Conservation (phyloP, 2,329 filamentous ascomycete genomes). For the Arthrobotrys sphaeroides region DNA sequence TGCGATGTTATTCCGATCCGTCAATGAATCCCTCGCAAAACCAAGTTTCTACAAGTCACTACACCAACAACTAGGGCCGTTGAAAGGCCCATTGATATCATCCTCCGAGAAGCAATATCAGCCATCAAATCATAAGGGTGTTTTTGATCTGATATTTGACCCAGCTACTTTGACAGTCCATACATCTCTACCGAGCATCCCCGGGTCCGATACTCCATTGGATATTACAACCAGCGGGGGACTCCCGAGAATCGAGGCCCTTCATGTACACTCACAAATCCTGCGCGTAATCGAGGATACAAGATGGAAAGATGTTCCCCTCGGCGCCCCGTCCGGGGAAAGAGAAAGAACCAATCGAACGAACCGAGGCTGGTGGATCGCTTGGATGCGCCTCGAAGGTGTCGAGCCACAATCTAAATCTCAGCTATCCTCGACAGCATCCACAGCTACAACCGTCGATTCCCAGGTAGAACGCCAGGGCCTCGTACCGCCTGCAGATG, state of each 20-base stretch:
- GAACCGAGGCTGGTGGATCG: conserved; percentile 74
- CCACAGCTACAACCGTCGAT: neutral
- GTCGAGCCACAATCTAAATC: conserved; percentile 30
- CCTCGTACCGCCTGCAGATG: conserved; percentile 35
- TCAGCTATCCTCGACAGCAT: neutral
- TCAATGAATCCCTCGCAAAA: conserved; percentile 69
- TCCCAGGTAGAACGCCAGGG: conserved; percentile 23
- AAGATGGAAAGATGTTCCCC: conserved; percentile 43
- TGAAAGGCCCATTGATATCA: conserved; percentile 68
- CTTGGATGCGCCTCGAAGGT: conserved; percentile 67
- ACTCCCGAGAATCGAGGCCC: conserved; percentile 67
- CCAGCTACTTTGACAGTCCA: conserved; percentile 68
- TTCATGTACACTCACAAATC: conserved; percentile 73
- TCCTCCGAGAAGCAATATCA: conserved; percentile 66
- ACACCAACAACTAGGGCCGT: conserved; percentile 70
- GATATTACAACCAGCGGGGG: conserved; percentile 47
- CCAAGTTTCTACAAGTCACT: conserved; percentile 69
- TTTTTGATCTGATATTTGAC: conserved; percentile 73
- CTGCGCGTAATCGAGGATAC: conserved; percentile 67
- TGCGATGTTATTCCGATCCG: conserved; percentile 74
- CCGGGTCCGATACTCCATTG: conserved; percentile 61
- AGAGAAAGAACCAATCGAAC: conserved; percentile 73
- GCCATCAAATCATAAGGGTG: conserved; percentile 60
- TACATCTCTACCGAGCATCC: conserved; percentile 74
- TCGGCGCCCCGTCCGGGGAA: conserved; percentile 60